Evolutionary conservation across 768 basidiomycete species (phyloP).

Genomic region (Megacollybia marginata): DNA sequence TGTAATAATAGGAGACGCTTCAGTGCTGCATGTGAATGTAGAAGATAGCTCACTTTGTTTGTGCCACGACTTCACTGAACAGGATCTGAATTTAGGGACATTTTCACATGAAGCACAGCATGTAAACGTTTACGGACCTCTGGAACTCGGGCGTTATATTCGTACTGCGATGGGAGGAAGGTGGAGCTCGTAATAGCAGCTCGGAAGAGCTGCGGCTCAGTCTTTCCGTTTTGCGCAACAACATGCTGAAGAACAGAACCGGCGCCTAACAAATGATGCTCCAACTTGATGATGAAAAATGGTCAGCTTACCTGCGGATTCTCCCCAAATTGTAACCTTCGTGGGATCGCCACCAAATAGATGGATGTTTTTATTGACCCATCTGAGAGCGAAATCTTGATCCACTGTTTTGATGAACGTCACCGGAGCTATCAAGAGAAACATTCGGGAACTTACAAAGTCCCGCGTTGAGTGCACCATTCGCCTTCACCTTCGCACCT

Average conservation of each 20-base stretch:
- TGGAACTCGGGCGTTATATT: conserved; percentile 32
- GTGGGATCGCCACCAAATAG: conserved; percentile 32
- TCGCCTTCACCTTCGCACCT: conserved; percentile 2
- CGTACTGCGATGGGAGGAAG: conserved; percentile 38
- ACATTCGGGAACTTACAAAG: not conserved
- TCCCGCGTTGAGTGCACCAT: conserved; percentile 6
- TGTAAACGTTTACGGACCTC: conserved; percentile 17
- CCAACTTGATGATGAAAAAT: conserved; percentile 43
- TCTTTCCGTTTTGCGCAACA: conserved; percentile 37
- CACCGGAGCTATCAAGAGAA: not conserved
- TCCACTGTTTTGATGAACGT: not conserved
- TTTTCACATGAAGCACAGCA: not conserved
- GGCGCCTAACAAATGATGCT: conserved; percentile 21
- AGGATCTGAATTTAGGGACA: conserved; percentile 16
- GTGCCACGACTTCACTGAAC: conserved; percentile 24
- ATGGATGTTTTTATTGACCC: conserved; percentile 17
- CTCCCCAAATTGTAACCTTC: conserved; percentile 45
- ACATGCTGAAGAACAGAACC: conserved; percentile 45
- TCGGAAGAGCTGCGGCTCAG: conserved; percentile 35
- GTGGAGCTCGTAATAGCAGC: conserved; percentile 37
- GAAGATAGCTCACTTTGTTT: conserved; percentile 23
- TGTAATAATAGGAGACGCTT: conserved; percentile 7
- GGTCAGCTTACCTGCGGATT: conserved; percentile 50
- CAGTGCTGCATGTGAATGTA: not conserved
- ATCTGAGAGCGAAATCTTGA: not conserved